phyloP scores from a whole-genome alignment of 2,329 filamentous ascomycete species.

The Claviceps purpurea region DNA sequence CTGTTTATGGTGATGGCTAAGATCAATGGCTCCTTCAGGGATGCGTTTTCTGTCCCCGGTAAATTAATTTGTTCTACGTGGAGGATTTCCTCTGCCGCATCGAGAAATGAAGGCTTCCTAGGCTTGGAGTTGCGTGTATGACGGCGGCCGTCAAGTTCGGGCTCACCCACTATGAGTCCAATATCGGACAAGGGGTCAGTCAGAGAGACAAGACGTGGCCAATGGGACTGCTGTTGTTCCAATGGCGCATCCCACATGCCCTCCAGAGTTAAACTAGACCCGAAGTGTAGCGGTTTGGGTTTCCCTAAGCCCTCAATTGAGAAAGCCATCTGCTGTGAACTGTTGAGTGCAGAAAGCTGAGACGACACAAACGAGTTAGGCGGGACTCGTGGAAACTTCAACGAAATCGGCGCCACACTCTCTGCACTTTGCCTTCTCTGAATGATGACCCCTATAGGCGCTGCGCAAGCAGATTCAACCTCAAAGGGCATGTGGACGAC shows the following conservation, averaged over 20 bases:
- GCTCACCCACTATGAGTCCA: conserved; percentile 60
- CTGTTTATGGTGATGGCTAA: conserved; percentile 72
- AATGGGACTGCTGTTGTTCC: conserved; percentile 42
- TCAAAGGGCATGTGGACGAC: conserved; percentile 91
- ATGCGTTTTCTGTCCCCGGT: conserved; percentile 25
- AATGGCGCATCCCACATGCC: conserved; percentile 43
- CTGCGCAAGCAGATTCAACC: conserved; percentile 73
- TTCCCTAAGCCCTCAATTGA: conserved; percentile 43
- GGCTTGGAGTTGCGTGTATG: conserved; percentile 19
- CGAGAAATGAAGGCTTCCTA: conserved; percentile 44
- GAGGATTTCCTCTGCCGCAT: conserved; percentile 67
- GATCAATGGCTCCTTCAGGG: conserved; percentile 41
- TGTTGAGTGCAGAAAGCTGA: conserved; percentile 42
- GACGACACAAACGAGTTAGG: conserved; percentile 74
- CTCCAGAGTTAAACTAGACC: conserved; percentile 39
- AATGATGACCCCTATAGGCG: conserved; percentile 70
- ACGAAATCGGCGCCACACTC: conserved; percentile 34
- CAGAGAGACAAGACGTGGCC: conserved; percentile 68
- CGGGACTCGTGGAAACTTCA: conserved; percentile 50
- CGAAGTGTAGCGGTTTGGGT: conserved; percentile 39
- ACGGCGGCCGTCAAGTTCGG: conserved; percentile 25
- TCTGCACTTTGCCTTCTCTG: conserved; percentile 58
- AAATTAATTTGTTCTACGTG: conserved; percentile 61
- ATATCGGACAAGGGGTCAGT: conserved; percentile 78
- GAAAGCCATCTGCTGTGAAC: conserved; percentile 38